Conservation (phyloP, 2,329 filamentous ascomycete genomes). For the Penicillium vulpinum region DNA sequence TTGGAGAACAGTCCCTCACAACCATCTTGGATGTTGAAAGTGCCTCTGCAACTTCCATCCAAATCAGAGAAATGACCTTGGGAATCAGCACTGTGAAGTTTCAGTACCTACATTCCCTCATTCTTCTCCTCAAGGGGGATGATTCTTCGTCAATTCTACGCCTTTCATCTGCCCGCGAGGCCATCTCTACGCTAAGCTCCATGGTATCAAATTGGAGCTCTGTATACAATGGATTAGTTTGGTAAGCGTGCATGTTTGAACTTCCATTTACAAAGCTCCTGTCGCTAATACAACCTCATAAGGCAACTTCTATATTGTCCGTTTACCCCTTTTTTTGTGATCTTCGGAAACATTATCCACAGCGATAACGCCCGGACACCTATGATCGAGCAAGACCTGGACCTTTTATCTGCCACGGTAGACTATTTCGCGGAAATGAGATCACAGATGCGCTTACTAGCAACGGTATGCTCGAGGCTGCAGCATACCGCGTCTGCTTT, state of each 20-base stretch:
- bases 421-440: background rate
- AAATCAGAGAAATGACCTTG: background rate
- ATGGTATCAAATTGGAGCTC: background rate
- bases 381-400: background rate
- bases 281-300: background rate
- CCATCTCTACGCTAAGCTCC: background rate
- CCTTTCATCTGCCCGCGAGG: background rate
- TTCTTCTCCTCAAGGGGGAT: background rate
- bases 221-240: background rate
- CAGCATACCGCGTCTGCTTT: background rate
- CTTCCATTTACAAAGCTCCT: background rate
- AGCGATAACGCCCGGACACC: background rate
- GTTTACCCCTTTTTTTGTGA: background rate
- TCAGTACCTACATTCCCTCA: background rate
- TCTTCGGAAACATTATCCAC: background rate
- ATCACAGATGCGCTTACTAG: background rate
- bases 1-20: background rate
- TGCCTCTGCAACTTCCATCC: background rate
- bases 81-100: background rate
- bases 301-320: background rate
- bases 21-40: background rate
- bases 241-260: background rate
- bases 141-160: background rate
- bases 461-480: background rate
- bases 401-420: background rate